These are phyloP conservation scores for Mortierella sp. DNA, from an alignment of 371 early-diverging fungal species.

Conservation along the genomic window DNA sequence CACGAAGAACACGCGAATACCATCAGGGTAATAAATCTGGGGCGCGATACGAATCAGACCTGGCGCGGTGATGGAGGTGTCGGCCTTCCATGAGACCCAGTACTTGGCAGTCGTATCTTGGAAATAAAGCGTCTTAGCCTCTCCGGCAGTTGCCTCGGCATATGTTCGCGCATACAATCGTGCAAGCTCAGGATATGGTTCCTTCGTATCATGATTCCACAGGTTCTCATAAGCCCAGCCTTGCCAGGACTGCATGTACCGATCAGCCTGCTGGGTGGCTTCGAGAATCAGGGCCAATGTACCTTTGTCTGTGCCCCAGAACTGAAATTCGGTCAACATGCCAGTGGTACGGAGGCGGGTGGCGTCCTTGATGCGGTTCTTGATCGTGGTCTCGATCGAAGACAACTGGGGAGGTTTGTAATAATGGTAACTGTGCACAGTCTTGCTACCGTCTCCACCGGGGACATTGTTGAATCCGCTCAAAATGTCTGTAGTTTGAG, in stretches of 20 bases:
- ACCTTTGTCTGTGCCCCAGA: constrained; percentile 50
- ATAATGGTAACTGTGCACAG: constrained; percentile 49
- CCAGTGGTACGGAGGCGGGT: constrained; percentile 53
- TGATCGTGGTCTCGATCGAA: constrained; percentile 49
- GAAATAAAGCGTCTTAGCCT: constrained; percentile 44
- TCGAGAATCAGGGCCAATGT: constrained; percentile 24
- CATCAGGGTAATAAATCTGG: constrained; percentile 52
- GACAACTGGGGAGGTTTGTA: constrained; percentile 60
- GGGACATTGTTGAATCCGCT: constrained; percentile 65
- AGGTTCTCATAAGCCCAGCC: constrained; percentile 62
- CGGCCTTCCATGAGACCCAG: constrained; percentile 53
- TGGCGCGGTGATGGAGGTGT: constrained; percentile 40
- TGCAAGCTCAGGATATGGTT: constrained; percentile 42
- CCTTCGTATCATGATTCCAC: constrained; percentile 20
- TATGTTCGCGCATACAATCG: constrained; percentile 57
- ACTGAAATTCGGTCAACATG: constrained; percentile 58
- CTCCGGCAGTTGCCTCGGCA: constrained; percentile 57
- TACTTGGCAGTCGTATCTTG: constrained; percentile 49
- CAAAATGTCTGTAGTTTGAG: constrained; percentile 37
- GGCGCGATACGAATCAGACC: constrained; percentile 50
- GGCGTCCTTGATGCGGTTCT: constrained; percentile 56
- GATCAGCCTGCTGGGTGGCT: constrained; percentile 37
- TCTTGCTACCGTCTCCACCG: constrained; percentile 59
- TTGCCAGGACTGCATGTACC: constrained; percentile 59
- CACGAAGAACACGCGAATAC: constrained; percentile 50